Evolutionary conservation across 257 asterid species (phyloP).

Genomic region (Jacaranda copaia): DNA sequence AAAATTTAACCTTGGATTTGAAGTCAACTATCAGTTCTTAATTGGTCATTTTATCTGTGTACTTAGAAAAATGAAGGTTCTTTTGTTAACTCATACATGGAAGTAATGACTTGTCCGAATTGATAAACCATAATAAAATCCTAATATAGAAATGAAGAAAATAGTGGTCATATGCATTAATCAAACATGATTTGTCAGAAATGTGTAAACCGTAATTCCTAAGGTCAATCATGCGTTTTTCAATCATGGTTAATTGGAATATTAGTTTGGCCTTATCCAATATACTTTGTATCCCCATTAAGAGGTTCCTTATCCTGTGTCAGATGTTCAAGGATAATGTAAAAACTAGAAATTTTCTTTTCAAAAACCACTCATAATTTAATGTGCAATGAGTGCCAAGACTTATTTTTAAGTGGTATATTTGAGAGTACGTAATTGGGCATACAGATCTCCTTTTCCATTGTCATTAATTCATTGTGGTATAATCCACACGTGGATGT

Average conservation of each 20-base stretch:
- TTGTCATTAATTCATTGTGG: constrained; percentile 9
- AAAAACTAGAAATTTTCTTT: neutral
- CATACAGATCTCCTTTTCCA: neutral
- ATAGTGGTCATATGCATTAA: neutral
- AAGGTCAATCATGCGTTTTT: neutral
- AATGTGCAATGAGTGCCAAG: neutral
- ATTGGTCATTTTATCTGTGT: neutral
- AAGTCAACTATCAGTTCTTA: neutral
- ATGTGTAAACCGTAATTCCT: neutral
- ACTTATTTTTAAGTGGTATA: neutral
- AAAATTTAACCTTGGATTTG: neutral
- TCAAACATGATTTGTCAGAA: constrained; percentile 20
- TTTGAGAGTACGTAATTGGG: neutral
- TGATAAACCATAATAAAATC: constrained; percentile 7
- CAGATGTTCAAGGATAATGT: neutral
- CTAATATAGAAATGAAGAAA: constrained; percentile 9
- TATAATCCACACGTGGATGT: constrained; percentile 18
- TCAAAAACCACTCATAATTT: neutral
- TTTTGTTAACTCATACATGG: neutral
- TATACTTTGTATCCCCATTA: neutral
- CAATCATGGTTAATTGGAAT: constrained; percentile 4
- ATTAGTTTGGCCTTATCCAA: neutral
- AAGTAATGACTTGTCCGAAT: constrained; percentile 10
- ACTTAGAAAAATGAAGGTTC: constrained; percentile 10
- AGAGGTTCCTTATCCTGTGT: neutral